Evolutionary conservation across 1,284 basidiomycete species (phyloP), one percentile per base, ranked within the genome.

Genomic region (Amylostereum areolatum): DNA sequence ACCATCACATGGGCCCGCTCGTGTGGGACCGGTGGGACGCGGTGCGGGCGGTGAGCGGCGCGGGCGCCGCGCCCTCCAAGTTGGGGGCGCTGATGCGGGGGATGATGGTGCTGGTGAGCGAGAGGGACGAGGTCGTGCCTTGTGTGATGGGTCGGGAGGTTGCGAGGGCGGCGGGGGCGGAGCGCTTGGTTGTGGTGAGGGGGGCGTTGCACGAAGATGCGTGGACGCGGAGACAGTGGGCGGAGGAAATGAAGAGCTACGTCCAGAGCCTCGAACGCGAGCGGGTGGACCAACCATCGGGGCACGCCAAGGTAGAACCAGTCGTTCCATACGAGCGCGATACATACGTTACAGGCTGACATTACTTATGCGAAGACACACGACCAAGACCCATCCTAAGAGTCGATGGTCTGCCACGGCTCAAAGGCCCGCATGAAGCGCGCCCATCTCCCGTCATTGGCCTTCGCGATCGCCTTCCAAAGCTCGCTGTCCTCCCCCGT

Each of bases 21-120:
- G 72, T 67, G 1, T 69, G 66, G 49, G 77, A 78, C 55, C 62
- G 62, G 43, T 78, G 76, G 76, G 71, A 78, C 56, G 74, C 74
- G 2, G 43, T 69, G 0, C 18, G 18, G 18, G 18, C 18, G 18
- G 18, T 18, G 18, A 18, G 18, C 18, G 48, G 48, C 0, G 67
- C 68, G 0, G 61, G 63, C 49, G 49, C 48, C 29, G 33, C 46
- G 24, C 42, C 52, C 18, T n/a, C 35, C 7, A 31, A 49, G 10
- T 31, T 34, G 10, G 29, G 43, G 6, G 46, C 49, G 33, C 65
- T 68, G 52, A 54, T 72, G 3, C 57, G 70, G 3, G 39, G 75
- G 9, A 57, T 68, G 43, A 72, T 76, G 54, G 73, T 77, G 56
- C 56, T 77, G 7, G 74, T 77, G 5, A 75, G 73, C 53, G 68